Conservation (phyloP, 2,329 filamentous ascomycete species). For the Neonectria coccinea region DNA sequence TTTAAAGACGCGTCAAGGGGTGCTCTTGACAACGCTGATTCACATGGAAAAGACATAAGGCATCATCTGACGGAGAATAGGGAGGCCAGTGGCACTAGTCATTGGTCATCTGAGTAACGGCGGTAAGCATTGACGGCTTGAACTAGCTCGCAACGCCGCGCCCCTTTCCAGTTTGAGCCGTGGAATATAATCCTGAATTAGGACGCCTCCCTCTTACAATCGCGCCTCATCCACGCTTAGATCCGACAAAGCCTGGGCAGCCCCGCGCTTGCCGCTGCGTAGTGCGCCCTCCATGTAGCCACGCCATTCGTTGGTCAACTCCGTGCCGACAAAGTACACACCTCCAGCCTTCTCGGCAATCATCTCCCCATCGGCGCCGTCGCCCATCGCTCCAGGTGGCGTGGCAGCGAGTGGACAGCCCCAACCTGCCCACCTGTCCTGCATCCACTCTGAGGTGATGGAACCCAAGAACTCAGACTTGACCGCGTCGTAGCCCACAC, state of each 20-base stretch:
- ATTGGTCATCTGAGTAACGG: too few species aligned
- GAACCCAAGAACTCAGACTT: slow-evolving; percentile 17
- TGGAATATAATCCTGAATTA: too few species aligned
- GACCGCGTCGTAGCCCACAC: slow-evolving; percentile 14
- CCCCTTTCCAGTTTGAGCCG: too few species aligned
- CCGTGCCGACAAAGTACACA: slow-evolving; percentile 31
- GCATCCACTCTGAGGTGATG: slow-evolving; percentile 22
- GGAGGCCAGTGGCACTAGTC: too few species aligned
- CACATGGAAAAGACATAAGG: too few species aligned
- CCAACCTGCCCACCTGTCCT: slow-evolving; percentile 26
- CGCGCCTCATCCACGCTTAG: slow-evolving; percentile 8
- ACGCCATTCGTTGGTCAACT: slow-evolving; percentile 26
- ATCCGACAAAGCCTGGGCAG: slow-evolving; percentile 13
- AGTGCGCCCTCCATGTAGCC: slow-evolving; percentile 35
- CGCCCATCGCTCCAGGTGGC: slow-evolving; percentile 5
- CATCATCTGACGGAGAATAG: too few species aligned
- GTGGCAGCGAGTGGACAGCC: slow-evolving; percentile 20
- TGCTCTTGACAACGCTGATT: too few species aligned
- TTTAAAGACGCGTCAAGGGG: too few species aligned
- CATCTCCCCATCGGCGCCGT: background rate
- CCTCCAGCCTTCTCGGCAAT: slow-evolving; percentile 5
- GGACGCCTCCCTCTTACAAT: background rate
- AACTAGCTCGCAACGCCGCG: too few species aligned
- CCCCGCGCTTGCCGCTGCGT: slow-evolving; percentile 28
- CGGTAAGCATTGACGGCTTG: too few species aligned